Evolutionary conservation across 495 filamentous ascomycete species (phyloP).

Genomic region (Aspergillus mulundensis): DNA sequence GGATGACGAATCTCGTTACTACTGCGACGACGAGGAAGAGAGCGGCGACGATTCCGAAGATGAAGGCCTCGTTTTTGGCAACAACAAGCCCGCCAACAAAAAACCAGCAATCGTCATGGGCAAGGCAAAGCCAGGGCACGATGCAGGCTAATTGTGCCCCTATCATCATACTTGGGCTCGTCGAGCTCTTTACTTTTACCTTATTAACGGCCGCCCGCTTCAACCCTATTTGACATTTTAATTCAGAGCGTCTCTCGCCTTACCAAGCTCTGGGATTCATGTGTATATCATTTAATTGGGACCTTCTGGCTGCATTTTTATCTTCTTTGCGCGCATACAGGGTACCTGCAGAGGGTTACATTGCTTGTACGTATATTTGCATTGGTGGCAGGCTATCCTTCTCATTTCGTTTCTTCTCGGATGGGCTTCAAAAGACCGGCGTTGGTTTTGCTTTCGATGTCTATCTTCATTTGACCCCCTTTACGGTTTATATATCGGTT

Average conservation of each 20-base stretch:
- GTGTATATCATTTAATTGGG: slow-evolving; percentile 26
- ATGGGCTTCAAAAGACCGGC: slow-evolving; percentile 7
- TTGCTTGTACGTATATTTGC: slow-evolving; percentile 29
- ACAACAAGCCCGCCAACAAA: slow-evolving; percentile 32
- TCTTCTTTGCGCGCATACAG: slow-evolving; percentile 18
- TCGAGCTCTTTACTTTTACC: not conserved
- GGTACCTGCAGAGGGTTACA: slow-evolving; percentile 15
- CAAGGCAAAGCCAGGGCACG: slow-evolving; percentile 11
- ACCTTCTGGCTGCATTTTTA: slow-evolving; percentile 12
- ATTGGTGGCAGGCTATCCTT: slow-evolving; percentile 24
- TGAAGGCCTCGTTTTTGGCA: slow-evolving; percentile 44
- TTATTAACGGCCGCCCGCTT: not conserved
- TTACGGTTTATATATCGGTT: slow-evolving; percentile 21
- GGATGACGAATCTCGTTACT: slow-evolving; percentile 42
- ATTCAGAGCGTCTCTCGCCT: slow-evolving; percentile 13
- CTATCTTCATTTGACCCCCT: slow-evolving; percentile 6
- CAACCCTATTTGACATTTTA: not conserved
- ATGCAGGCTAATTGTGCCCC: slow-evolving; percentile 6
- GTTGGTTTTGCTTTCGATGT: slow-evolving; percentile 5
- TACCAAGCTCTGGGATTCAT: slow-evolving; percentile 14
- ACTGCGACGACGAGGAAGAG: slow-evolving; percentile 46
- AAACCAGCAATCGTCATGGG: slow-evolving; percentile 17
- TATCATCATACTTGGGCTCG: too few relatives aligned
- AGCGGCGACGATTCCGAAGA: slow-evolving; percentile 46
- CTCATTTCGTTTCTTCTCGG: slow-evolving; percentile 5